A percentile compares a stretch with the other conserved stretches of the same genome.
Conservation (phyloP, 331 rosid genomes). For the Malus hybrid region DNA sequence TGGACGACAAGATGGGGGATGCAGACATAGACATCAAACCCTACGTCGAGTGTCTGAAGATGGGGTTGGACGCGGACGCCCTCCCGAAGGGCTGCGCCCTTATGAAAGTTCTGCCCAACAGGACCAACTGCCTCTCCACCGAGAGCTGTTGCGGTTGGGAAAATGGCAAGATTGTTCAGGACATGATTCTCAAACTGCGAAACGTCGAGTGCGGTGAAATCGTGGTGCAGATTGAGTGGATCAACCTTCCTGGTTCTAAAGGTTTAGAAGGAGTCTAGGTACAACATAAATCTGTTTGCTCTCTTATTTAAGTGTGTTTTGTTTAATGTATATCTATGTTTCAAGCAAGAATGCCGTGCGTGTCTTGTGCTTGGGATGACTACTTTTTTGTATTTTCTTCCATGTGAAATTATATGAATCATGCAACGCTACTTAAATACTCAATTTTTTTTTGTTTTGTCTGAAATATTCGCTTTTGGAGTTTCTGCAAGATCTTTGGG, state of each 20-base stretch:
- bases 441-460: too few relatives aligned
- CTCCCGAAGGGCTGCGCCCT: conserved; percentile 49
- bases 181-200: conserved; percentile 52
- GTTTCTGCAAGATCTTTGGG: too few relatives aligned
- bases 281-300: background rate
- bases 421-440: background rate
- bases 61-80: conserved; percentile 27
- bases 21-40: conserved; percentile 67
- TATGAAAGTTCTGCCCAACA: conserved; percentile 42
- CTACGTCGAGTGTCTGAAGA: conserved; percentile 46
- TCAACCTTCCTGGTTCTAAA: conserved; percentile 35
- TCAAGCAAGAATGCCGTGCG: too few relatives aligned
- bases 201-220: conserved; percentile 74
- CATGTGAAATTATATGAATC: background rate
- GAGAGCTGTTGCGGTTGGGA: conserved; percentile 59
- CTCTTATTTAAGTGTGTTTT: background rate
- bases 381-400: background rate
- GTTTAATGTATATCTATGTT: background rate
- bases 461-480: too few relatives aligned
- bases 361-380: background rate
- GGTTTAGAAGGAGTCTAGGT: conserved; percentile 19
- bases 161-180: conserved; percentile 51
- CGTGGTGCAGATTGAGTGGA: conserved; percentile 53
- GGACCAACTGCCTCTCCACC: conserved; percentile 40
- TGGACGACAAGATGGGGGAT: conserved; percentile 73